A percentile compares a stretch with the other conserved stretches of the same genome.
Conservation (phyloP, 306 rosid species). For the Acacia crassicarpa region DNA sequence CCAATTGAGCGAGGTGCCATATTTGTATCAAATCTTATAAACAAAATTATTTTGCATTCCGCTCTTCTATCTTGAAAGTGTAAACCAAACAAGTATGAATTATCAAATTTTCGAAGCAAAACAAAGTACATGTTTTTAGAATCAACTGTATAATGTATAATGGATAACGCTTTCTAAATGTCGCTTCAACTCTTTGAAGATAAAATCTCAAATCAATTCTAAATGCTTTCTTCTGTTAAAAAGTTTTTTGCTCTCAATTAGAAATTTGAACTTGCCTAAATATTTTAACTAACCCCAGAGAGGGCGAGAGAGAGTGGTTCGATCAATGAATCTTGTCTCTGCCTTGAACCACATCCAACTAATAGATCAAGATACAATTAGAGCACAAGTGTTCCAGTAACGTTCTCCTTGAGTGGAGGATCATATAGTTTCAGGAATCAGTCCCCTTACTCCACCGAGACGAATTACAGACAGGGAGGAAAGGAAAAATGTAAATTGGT, state of each 20-base stretch:
- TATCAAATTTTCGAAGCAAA: no score
- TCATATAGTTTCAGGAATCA: slow-evolving; percentile 24
- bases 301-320: neutral
- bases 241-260: neutral
- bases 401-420: slow-evolving; percentile 27
- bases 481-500: slow-evolving; percentile 30
- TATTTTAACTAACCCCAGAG: neutral
- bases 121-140: no score
- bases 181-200: neutral
- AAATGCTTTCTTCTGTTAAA: neutral
- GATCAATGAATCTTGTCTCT: neutral
- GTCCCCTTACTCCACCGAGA: slow-evolving; percentile 24
- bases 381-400: slow-evolving; percentile 29
- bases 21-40: no score
- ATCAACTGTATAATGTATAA: neutral
- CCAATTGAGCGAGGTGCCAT: no score
- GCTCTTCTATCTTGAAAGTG: neutral
- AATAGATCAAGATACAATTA: slow-evolving; percentile 22
- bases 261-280: neutral
- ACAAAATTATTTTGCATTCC: neutral
- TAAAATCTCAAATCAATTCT: neutral
- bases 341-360: slow-evolving; percentile 9
- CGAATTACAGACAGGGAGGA: neutral
- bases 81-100: neutral
- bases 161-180: no score